A percentile compares a stretch with the other conserved stretches of the same genome.
phyloP scores from a whole-genome alignment of 345 rosid species.

The Eucalyptus viminalis region DNA sequence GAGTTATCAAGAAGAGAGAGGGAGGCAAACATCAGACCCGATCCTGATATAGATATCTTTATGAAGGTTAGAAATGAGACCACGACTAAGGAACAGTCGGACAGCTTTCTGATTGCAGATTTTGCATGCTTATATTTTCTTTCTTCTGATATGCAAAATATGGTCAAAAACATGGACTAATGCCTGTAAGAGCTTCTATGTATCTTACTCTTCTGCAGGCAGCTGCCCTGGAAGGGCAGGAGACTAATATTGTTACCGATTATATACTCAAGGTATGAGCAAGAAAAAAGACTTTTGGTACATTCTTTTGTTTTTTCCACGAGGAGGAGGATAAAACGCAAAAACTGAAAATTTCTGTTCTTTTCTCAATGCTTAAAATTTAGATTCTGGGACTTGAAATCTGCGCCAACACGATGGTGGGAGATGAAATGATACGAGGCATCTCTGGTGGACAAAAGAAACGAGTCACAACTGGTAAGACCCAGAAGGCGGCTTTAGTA shows the following conservation, averaged over 20 bases:
- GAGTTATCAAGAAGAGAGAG: conserved; percentile 69
- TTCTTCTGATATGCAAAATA: neutral
- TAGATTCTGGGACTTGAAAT: conserved; percentile 50
- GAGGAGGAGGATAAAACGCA: neutral
- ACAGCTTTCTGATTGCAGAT: neutral
- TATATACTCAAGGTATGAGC: conserved; percentile 55
- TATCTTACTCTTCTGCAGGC: conserved; percentile 26
- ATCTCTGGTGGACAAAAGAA: conserved; percentile 55
- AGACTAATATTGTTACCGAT: conserved; percentile 56
- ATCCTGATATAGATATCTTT: conserved; percentile 73
- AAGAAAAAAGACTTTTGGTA: neutral
- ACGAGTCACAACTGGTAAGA: conserved; percentile 35
- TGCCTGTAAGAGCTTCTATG: neutral
- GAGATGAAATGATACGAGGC: conserved; percentile 45
- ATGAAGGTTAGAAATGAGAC: conserved; percentile 41
- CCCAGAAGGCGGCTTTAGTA: neutral
- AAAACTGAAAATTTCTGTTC: neutral
- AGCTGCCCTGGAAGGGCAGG: conserved; percentile 52
- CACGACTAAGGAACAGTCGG: neutral
- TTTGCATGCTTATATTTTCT: neutral
- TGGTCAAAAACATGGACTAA: neutral
- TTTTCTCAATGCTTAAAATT: neutral
- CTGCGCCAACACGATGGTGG: conserved; percentile 46
- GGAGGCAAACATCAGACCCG: conserved; percentile 70
- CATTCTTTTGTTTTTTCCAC: neutral